Conservation (phyloP, 2,329 filamentous ascomycete genomes). For the Talaromyces sp. region DNA sequence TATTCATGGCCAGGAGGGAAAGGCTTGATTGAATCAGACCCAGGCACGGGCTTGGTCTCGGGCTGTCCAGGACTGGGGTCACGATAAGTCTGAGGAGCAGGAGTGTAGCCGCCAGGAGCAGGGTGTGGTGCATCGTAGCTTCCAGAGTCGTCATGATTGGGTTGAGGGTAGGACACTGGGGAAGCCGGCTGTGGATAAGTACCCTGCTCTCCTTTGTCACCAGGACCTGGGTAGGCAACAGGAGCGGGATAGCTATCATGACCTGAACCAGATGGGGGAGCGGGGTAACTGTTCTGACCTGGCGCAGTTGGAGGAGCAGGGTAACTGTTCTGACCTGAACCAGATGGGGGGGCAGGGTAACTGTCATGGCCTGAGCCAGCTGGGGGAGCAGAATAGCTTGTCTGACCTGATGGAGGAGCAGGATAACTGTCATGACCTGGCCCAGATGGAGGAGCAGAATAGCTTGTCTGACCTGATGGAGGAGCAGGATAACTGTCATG, state of each 20-base stretch:
- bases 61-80: not conserved
- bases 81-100: not conserved
- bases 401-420: not conserved
- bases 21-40: not conserved
- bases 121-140: not conserved
- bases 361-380: not conserved
- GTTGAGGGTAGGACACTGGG: not conserved
- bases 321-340: no score
- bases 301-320: no score
- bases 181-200: no score
- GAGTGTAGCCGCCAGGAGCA: not conserved
- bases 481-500: not conserved
- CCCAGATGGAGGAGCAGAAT: not conserved
- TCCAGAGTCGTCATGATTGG: not conserved
- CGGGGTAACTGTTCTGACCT: no score
- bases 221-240: no score
- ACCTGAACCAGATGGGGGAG: no score
- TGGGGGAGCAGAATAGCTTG: not conserved
- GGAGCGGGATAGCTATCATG: no score
- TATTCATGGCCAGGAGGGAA: conserved; percentile 1
- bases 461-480: not conserved
- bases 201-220: no score
- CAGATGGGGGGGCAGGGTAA: not conserved
- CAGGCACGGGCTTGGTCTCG: not conserved
- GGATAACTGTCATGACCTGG: no score